A percentile compares a stretch with the other conserved stretches of the same genome.
phyloP scores from a whole-genome alignment of 2,329 filamentous ascomycete genomes.

The Aureobasidium sp. region DNA sequence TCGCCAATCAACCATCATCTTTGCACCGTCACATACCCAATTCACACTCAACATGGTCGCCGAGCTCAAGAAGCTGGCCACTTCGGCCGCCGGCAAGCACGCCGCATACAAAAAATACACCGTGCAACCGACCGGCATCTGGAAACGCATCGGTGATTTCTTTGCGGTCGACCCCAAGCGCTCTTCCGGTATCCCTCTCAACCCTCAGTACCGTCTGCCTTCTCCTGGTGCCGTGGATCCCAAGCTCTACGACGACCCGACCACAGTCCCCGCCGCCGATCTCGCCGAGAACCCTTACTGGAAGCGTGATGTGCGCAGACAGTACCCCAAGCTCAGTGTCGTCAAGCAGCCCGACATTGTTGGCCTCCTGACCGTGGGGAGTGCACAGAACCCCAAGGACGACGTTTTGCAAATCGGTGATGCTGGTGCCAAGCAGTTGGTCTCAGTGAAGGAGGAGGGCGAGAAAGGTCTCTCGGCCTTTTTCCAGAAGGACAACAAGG shows the following conservation, averaged over 20 bases:
- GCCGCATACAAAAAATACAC: conserved; percentile 74
- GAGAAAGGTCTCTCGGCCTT: conserved; percentile 64
- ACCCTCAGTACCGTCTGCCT: conserved; percentile 86
- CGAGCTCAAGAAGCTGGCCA: conserved; percentile 18
- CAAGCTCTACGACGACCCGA: conserved; percentile 68
- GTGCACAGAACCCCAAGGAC: conserved; percentile 70
- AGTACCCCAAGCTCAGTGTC: conserved; percentile 72
- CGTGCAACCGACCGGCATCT: conserved; percentile 80
- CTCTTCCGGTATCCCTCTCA: conserved; percentile 85
- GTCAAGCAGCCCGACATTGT: conserved; percentile 81
- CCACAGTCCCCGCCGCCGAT: conserved; percentile 76
- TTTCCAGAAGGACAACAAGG: conserved; percentile 58
- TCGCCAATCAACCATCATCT: conserved; percentile 4
- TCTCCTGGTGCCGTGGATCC: conserved; percentile 68
- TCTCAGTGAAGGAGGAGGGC: conserved; percentile 68
- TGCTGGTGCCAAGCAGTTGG: conserved; percentile 65
- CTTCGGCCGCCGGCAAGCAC: conserved; percentile 20
- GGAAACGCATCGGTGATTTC: conserved; percentile 71
- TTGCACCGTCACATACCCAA: neutral
- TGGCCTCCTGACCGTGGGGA: conserved; percentile 77
- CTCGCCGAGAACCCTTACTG: conserved; percentile 92
- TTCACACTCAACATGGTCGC: conserved; percentile 18
- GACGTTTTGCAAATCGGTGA: conserved; percentile 68
- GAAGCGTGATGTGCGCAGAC: conserved; percentile 82
- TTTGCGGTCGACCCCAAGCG: conserved; percentile 79